Percentiles rank a stretch among this genome's conserved stretches.
These are phyloP conservation scores for Dacryopinax primogenitus DNA, from an alignment of 768 basidiomycete species.

Conservation along the genomic window DNA sequence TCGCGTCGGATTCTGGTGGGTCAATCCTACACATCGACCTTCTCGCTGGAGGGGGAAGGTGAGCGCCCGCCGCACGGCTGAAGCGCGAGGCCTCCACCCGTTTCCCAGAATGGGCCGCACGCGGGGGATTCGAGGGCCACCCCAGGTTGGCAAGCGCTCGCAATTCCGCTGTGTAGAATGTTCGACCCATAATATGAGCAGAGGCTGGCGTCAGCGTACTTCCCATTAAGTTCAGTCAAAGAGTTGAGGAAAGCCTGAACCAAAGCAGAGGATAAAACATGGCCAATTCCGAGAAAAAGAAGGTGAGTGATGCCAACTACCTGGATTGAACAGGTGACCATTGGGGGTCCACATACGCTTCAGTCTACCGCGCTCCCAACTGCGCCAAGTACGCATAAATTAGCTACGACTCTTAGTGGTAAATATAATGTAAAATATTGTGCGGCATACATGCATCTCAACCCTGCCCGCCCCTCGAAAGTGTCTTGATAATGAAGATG, in stretches of 20 bases:
- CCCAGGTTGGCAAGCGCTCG: not conserved
- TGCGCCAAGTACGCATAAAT: not conserved
- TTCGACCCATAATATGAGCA: not conserved
- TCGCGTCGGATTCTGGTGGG: not conserved
- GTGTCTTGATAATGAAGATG: not conserved
- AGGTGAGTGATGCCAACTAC: not conserved
- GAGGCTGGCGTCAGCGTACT: not conserved
- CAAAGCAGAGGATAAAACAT: not conserved
- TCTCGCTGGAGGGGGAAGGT: not conserved
- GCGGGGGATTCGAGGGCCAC: not conserved
- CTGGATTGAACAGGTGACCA: slow-evolving; percentile 9
- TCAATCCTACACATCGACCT: not conserved
- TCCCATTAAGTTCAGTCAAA: not conserved
- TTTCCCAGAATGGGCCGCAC: not conserved
- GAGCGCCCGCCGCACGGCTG: not conserved
- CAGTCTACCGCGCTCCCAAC: slow-evolving; percentile 9
- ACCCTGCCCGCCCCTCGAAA: no score
- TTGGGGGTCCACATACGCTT: not conserved
- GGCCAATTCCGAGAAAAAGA: not conserved
- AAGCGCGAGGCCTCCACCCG: not conserved
- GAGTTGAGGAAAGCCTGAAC: not conserved
- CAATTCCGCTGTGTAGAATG: not conserved
- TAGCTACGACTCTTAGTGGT: not conserved
- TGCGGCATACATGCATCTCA: not conserved
- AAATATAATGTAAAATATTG: not conserved